Conservation (phyloP, 768 basidiomycete species). For the Podaxis mareebaensis region DNA sequence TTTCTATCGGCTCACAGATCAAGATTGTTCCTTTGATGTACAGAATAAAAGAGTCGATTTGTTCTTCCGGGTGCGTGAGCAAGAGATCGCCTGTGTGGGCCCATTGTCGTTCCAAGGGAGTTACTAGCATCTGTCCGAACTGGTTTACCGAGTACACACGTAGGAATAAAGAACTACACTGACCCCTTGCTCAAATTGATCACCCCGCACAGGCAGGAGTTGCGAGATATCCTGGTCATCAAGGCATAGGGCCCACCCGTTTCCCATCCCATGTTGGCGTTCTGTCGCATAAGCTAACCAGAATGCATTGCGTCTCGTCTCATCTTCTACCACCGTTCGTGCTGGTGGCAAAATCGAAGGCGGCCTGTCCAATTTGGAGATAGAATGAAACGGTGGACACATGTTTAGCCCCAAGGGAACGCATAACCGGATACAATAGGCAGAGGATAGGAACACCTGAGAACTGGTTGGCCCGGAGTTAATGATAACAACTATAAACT, state of each 20-base stretch:
- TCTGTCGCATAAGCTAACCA: constrained; percentile 74
- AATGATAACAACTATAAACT: constrained; percentile 14
- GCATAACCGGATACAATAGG: constrained; percentile 55
- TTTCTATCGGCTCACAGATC: constrained; percentile 42
- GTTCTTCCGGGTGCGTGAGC: constrained; percentile 57
- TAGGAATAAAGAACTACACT: constrained; percentile 21
- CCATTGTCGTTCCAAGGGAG: constrained; percentile 62
- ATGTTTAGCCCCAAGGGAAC: constrained; percentile 73
- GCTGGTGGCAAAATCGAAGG: constrained; percentile 62
- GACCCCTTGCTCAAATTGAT: constrained; percentile 64
- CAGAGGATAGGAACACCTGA: constrained; percentile 62
- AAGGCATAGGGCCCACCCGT: constrained; percentile 69
- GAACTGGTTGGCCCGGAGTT: not conserved
- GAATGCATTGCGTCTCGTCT: constrained; percentile 70
- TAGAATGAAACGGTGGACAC: constrained; percentile 64
- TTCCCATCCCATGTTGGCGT: constrained; percentile 64
- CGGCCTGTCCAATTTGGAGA: constrained; percentile 56
- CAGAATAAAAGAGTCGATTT: constrained; percentile 70
- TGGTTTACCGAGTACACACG: not conserved
- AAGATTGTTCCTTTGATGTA: constrained; percentile 71
- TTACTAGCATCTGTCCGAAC: constrained; percentile 42
- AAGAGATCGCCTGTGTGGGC: constrained; percentile 62
- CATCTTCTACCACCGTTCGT: constrained; percentile 66
- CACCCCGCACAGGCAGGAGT: constrained; percentile 61
- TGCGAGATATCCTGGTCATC: constrained; percentile 79